phyloP scores from a whole-genome alignment of 805 yeast species.

The Ascoidea tarda region DNA sequence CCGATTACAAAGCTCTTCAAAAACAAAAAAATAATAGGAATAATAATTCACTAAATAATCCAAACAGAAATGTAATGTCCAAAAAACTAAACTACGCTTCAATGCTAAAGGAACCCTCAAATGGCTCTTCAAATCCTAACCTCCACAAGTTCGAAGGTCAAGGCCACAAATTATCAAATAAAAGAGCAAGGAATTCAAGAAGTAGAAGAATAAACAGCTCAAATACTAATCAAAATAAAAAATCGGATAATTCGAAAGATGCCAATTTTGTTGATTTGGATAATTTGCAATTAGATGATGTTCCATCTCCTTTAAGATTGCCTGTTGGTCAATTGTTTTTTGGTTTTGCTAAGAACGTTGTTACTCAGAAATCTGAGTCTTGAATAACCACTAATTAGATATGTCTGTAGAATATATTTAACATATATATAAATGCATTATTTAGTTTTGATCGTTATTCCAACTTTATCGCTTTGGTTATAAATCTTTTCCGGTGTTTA shows the following conservation, averaged over 20 bases:
- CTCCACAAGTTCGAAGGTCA: conserved; percentile 31
- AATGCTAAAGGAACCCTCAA: conserved; percentile 5
- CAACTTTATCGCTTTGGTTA: too few species aligned
- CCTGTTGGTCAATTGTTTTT: conserved; percentile 85
- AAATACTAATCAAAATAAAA: conserved; percentile 2
- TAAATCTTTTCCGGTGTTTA: too few species aligned
- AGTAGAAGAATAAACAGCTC: conserved; percentile 3
- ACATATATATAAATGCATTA: too few species aligned
- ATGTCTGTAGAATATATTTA: too few species aligned
- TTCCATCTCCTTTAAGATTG: conserved; percentile 57
- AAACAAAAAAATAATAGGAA: conserved; percentile 16
- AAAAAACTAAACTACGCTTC: conserved; percentile 22
- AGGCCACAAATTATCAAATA: conserved; percentile 50
- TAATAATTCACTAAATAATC: conserved; percentile 19
- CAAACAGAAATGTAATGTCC: conserved; percentile 24
- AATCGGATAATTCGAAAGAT: conserved; percentile 1
- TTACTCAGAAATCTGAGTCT: too few species aligned
- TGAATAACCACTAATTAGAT: too few species aligned
- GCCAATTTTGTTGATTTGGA: conserved; percentile 21
- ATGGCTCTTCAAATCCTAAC: conserved; percentile 9
- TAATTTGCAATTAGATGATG: conserved; percentile 37
- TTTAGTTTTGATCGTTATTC: too few species aligned
- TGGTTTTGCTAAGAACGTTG: conserved; percentile 60
- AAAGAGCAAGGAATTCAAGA: conserved; percentile 30
- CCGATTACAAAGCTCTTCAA: conserved; percentile 37